Evolutionary conservation across 2,329 filamentous ascomycete species (phyloP), one percentile per base, ranked within the genome.

Genomic region (Aspergillus transmontanensis): DNA sequence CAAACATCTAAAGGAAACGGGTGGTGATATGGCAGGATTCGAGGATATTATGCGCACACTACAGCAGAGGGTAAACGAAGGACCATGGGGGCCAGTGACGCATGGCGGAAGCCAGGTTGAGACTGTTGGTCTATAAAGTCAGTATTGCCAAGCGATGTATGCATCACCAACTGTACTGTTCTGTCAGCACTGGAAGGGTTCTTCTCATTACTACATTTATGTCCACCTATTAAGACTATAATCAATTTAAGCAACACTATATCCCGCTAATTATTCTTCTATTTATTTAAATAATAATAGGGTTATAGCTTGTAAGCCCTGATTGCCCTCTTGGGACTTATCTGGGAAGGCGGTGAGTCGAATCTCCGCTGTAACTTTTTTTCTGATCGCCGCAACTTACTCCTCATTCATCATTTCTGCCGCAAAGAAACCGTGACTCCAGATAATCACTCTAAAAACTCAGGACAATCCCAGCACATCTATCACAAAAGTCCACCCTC

Each of bases 1-100:
- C 32, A 67, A 73, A 28, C 73, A 75, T 14, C 67, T 88, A 16
- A 78, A 80, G 63, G 73, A 76, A 9, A 72, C 64, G 10, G 70
- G 71, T n/a, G 74, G 66, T 2, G 65, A 72, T 41, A 67, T 71
- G 36, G 71, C 72, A 59, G 76, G 76, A 12, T 74, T 79, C 53
- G 75, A 77, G 43, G 78, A 81, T 57, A 79, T 81, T 50, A 64
- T 80, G 50, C 72, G 69, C 43, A 79, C 79, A 0, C 67, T 82
- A 11, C 74, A 70, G 59, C 77, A 76, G 61, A 74, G 79, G 6
- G 77, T 81, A 59, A 75, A 72, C n/a, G 75, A 81, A 57, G 80
- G 80, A 6, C 78, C 79, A 14, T 71, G 73, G 72, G 79, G 79
- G n/a, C 75, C 76, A 28, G 68, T 69, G 0, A 71, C 69, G 36